Evolutionary conservation across 305 asterid genomes (phyloP).

Genomic region (Solanum chacoense): DNA sequence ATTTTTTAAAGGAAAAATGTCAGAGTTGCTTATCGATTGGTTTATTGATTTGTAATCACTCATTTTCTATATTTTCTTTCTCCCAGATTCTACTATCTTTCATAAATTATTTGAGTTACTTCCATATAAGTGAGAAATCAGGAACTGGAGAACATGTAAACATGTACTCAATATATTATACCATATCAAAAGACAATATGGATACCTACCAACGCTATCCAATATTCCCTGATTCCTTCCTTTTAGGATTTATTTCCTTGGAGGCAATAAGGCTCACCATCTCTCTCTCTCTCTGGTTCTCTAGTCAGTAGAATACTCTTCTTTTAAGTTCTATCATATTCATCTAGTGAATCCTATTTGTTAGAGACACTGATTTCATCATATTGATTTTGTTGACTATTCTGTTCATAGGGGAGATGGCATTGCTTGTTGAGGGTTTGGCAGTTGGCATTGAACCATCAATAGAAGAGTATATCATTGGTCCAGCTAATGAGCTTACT

Average conservation of each 20-base stretch:
- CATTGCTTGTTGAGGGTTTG: conserved; percentile 85
- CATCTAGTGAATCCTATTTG: not conserved
- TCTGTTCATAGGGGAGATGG: conserved; percentile 68
- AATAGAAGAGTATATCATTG: conserved; percentile 76
- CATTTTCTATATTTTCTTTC: not conserved
- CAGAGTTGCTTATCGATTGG: not conserved
- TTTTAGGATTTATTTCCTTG: not conserved
- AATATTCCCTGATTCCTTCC: not conserved
- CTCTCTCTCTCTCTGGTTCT: not conserved
- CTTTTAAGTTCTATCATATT: not conserved
- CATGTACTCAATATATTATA: not conserved
- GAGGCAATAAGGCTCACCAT: not conserved
- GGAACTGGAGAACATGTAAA: not conserved
- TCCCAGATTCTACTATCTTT: not conserved
- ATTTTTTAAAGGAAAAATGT: not conserved
- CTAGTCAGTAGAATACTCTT: not conserved
- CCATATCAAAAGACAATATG: not conserved
- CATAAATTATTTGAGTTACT: not conserved
- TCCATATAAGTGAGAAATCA: not conserved
- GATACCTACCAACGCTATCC: not conserved
- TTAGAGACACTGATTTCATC: not conserved
- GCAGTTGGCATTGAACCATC: conserved; percentile 73
- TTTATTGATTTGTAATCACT: not conserved
- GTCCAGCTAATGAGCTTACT: conserved; percentile 50
- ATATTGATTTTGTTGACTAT: conserved; percentile 7